Base-by-base conservation (phyloP, 2,329 filamentous ascomycete genomes). In the Cercospora sesami region DNA sequence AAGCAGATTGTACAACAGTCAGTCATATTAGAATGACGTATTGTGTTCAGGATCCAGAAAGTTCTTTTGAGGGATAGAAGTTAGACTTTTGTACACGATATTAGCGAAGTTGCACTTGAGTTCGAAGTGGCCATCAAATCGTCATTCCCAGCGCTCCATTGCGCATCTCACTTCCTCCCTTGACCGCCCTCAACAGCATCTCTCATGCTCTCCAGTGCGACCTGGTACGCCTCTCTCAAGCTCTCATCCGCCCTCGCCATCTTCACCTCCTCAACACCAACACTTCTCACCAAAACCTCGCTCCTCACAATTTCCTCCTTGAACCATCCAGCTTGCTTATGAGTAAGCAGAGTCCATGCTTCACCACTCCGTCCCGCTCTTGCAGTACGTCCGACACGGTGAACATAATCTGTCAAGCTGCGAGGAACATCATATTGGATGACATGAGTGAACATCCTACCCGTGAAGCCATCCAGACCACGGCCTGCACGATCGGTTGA, bases 401-500 rank as follows among this genome's bases (percentile, higher is more conserved):
- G 95, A 4, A 98, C 89, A 75, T 98, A 98, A 26, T 89, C 90
- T 5, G 90, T 91, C 36, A 93, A 83, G 75, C 90, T 94, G 4
- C 88, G 86, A 0, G 94, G 94, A 62, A 97, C 85, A 78, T 97
- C 94, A 82, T 98, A 98, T 81, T 97, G 97, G 80, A 98, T 84
- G 58, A 98, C 93, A 76, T 96, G 91, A 39, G 89, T 89, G 58
- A 98, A 86, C 58, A 87, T 86, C 0, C 88, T 85, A 16, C 65
- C 64, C 6, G 45, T 60, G 4, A 76, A 63, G 14, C 71, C 63
- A 79, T 98, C 94, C 28, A 98, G 88, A 75, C 94, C 95, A 71
- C 94, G 91, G 2, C 93, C 92, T 0, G 95, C 92, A n/a, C 96
- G 90, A 78, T 98, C 94, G 0, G 95, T 96, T 0, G 94, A 93